Percentiles rank a stretch among this genome's conserved stretches.
phyloP scores from a whole-genome alignment of 305 asterid species.

The Solanum hybrid region DNA sequence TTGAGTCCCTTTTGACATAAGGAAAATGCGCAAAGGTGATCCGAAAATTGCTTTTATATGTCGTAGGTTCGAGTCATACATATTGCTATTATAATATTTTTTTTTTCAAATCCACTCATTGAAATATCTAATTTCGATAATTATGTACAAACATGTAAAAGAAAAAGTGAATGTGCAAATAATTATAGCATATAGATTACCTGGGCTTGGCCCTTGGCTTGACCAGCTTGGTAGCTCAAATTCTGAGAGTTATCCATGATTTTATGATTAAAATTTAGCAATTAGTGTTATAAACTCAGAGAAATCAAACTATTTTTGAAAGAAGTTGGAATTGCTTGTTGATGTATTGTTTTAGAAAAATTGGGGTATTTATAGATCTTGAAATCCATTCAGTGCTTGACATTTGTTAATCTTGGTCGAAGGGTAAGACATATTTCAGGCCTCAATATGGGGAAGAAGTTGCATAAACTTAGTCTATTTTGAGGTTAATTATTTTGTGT shows the following conservation, averaged over 20 bases:
- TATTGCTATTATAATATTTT: not conserved
- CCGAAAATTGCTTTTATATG: no score
- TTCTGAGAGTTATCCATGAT: constrained; percentile 47
- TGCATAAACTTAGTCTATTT: not conserved
- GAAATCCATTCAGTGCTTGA: not conserved
- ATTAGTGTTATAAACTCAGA: not conserved
- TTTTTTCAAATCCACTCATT: not conserved
- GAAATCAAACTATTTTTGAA: not conserved
- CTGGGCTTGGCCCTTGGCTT: constrained; percentile 69
- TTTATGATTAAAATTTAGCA: not conserved
- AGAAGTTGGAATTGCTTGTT: not conserved
- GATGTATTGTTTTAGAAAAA: not conserved
- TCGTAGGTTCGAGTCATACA: not conserved
- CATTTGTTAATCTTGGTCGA: not conserved
- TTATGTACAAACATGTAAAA: not conserved
- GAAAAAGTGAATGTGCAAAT: not conserved
- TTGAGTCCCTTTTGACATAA: not conserved
- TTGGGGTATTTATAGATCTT: not conserved
- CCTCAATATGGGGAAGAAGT: not conserved
- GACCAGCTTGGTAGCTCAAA: constrained; percentile 64
- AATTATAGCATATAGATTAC: constrained; percentile 3
- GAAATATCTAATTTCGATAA: not conserved
- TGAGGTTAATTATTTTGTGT: not conserved
- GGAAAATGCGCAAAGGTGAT: not conserved
- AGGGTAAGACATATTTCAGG: not conserved